Evolutionary conservation across 225 moss, liverwort and hornwort species (phyloP), one percentile per base, ranked within the genome.

Genomic region (Bryoerythrophyllum caledonicum): DNA sequence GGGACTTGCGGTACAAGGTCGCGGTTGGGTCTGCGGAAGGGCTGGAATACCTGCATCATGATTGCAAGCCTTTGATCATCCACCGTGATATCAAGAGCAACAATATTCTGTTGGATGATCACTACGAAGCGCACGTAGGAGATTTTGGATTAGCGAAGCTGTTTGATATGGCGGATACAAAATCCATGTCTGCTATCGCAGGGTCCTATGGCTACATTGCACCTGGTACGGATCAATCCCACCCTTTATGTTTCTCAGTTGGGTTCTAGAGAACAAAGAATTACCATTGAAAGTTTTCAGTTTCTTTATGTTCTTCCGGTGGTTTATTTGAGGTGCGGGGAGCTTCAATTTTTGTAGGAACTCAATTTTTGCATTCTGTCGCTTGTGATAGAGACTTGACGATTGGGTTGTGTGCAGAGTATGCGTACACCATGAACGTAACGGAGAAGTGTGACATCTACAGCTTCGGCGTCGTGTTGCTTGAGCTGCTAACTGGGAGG

Each of bases 401-500:
- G 27, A 55, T 51, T 48, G 48, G 71, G 34, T 70, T 80, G 74
- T 84, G 82, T 84, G 87, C 85, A 90, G 90, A 90, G 78, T 90
- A 90, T 58, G 85, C 81, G 28, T 90, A 87, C 60, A 87, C 90
- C 13, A 85, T 87, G 87, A 87, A 87, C 59, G 87, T 90, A 17
- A 90, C 87, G 4, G 84, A 87, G 83, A 90, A 90, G 83, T 84
- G 87, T 19, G 90, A 90, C 74, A 85, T 90, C 25, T 90, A 90
- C 81, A 90, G 90, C 68, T 90, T 90, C 56, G 90, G 90, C 26
- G 90, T 90, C 27, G 90, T 90, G 40, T 74, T 90, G 38, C 87
- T 90, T 30, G 90, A 90, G 85, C 68, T 90, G 60, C 79, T 90
- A 20, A 90, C 87, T 21, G 90, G 90, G 17, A 78, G 85, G 75